Percentiles rank a stretch among this genome's conserved stretches.
These are phyloP conservation scores for Arthrocladium fulminans DNA, from an alignment of 2,329 filamentous ascomycete genomes.

Conservation along the genomic window DNA sequence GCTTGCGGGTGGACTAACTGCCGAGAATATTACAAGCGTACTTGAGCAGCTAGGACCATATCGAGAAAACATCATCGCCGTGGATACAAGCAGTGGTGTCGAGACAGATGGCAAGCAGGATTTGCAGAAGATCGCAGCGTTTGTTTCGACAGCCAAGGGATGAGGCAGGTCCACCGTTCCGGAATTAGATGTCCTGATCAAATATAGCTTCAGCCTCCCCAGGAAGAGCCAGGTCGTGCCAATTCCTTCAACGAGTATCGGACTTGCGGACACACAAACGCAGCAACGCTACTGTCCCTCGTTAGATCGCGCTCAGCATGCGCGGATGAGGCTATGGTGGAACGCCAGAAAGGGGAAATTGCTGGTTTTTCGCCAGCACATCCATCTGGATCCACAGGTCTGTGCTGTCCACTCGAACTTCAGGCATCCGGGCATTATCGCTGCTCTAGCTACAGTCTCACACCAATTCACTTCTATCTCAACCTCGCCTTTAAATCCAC, in stretches of 20 bases:
- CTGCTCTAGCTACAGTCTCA: neutral
- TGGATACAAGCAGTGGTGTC: slow-evolving; percentile 92
- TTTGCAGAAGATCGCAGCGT: slow-evolving; percentile 68
- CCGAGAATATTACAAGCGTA: slow-evolving; percentile 64
- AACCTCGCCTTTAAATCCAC: neutral
- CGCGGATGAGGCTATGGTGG: too few relatives aligned
- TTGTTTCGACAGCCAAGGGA: slow-evolving; percentile 65
- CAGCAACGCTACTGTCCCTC: too few relatives aligned
- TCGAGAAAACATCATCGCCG: slow-evolving; percentile 59
- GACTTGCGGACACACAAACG: too few relatives aligned
- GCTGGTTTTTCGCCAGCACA: too few relatives aligned
- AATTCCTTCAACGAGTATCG: too few relatives aligned
- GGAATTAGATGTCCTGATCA: neutral
- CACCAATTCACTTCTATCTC: neutral
- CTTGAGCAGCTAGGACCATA: slow-evolving; percentile 55
- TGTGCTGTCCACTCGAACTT: too few relatives aligned
- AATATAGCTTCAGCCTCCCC: too few relatives aligned
- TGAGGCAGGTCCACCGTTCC: neutral
- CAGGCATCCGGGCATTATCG: neutral
- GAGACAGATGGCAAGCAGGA: slow-evolving; percentile 76
- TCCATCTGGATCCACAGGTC: too few relatives aligned
- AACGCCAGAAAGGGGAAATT: too few relatives aligned
- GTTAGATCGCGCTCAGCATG: too few relatives aligned
- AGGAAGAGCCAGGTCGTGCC: too few relatives aligned
- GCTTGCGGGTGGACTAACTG: slow-evolving; percentile 74